A percentile compares a stretch with the other conserved stretches of the same genome.
Conservation (phyloP, 2,329 filamentous ascomycete genomes). For the Periconia digitata region DNA sequence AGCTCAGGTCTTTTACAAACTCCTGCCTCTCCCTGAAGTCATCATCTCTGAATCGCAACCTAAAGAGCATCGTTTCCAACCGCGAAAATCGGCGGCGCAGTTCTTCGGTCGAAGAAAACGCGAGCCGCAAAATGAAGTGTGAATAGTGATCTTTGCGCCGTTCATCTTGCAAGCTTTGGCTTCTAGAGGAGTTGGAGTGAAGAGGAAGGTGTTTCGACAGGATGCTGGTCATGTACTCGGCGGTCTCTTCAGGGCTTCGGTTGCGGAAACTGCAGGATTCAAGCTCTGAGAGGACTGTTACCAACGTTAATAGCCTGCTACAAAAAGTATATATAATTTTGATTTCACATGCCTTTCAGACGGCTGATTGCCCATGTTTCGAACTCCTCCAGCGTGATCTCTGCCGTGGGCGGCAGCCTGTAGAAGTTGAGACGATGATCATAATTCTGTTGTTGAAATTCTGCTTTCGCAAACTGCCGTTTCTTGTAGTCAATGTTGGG, state of each 20-base stretch:
- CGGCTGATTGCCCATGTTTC: constrained; percentile 98
- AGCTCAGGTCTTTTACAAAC: constrained; percentile 75
- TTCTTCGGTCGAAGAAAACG: constrained; percentile 90
- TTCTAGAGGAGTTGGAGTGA: constrained; percentile 69
- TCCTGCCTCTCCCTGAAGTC: constrained; percentile 69
- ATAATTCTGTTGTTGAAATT: constrained; percentile 78
- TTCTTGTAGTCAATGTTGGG: constrained; percentile 77
- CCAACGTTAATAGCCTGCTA: constrained; percentile 8
- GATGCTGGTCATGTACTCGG: constrained; percentile 78
- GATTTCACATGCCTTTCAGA: constrained; percentile 65
- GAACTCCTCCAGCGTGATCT: constrained; percentile 95
- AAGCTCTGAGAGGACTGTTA: constrained; percentile 76
- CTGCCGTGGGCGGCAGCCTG: constrained; percentile 79
- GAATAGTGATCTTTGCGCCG: constrained; percentile 96
- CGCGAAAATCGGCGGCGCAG: constrained; percentile 81
- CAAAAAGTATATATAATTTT: not conserved
- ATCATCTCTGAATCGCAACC: constrained; percentile 77
- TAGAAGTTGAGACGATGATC: constrained; percentile 92
- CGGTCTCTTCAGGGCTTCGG: constrained; percentile 78
- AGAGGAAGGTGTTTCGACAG: constrained; percentile 86
- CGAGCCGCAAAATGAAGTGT: constrained; percentile 92
- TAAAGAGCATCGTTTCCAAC: constrained; percentile 87
- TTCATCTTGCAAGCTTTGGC: constrained; percentile 64
- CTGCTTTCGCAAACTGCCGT: constrained; percentile 78
- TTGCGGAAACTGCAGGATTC: constrained; percentile 97